Evolutionary conservation across 2,329 filamentous ascomycete species (phyloP), one percentile per base, ranked within the genome.

Genomic region (Gyromitra esculenta): DNA sequence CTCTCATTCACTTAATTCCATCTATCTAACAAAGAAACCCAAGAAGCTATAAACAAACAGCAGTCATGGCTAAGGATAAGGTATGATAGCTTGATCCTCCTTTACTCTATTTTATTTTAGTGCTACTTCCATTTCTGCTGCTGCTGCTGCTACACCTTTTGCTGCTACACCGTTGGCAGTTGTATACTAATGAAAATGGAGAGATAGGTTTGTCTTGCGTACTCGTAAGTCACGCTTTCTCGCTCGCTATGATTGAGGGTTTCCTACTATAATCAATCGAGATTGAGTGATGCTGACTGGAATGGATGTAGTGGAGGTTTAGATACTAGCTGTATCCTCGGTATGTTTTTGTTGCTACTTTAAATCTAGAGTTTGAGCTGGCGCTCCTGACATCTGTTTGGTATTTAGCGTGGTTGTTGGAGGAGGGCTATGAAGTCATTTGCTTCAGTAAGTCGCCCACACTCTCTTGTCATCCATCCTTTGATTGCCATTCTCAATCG

Each of bases 351-450:
- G 11, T 41, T 25, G 8, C 11, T 41, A 13, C 21, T 35, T 21
- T 7, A 11, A 48, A 59, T 6, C 8, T 50, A 39, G 54, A 50
- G 31, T 37, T 56, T 62, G 37, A 25, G 35, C 41, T 54, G 21
- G n/a, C 11, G 81, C 45, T 48, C 5, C 77, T 78, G 18, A 75
- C 50, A 25, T 37, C 45, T 64, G 18, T 7, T 62, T 59, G 56
- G 7, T 56, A 59, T 71, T 15, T 79, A 79, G 81, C 81, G 76
- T 82, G 81, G 81, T 78, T 82, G 54, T 78, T 81, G 76, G 86
- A 88, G 82, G 83, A 88, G 82, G 86, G 85, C 74, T 89, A 89
- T 81, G 87, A 88, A 81, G 90, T 91, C 79, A 87, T 91, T 80
- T 89, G 87, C 84, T 91, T 90, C 83, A 86, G 83, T 84, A 81